Evolutionary conservation across 2,329 filamentous ascomycete genomes (phyloP).

Genomic region (Fusarium dlaminii): DNA sequence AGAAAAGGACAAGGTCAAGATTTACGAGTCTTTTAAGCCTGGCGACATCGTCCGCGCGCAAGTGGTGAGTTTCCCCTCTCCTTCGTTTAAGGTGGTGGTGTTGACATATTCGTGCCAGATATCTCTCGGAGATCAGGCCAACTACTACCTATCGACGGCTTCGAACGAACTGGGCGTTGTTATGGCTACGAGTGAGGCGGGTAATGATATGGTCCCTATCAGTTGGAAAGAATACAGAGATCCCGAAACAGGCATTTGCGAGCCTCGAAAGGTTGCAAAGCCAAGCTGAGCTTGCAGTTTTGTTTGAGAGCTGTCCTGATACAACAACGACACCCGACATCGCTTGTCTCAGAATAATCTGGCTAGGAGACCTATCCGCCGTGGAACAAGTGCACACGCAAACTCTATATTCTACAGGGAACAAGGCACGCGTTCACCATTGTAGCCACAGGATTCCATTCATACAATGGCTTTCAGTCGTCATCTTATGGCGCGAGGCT

Average conservation of each 20-base stretch:
- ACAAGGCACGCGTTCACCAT: background rate
- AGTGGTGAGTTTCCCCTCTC: slow-evolving; percentile 65
- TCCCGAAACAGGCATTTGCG: slow-evolving; percentile 77
- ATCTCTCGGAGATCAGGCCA: slow-evolving; percentile 90
- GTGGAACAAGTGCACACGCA: background rate
- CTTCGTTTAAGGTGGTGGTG: background rate
- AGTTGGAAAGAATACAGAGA: slow-evolving; percentile 97
- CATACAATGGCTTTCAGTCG: background rate
- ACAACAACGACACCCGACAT: slow-evolving; percentile 13
- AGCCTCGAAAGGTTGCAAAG: slow-evolving; percentile 92
- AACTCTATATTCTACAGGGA: background rate
- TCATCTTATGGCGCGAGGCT: slow-evolving; percentile 20
- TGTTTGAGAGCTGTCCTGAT: slow-evolving; percentile 27
- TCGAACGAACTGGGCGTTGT: slow-evolving; percentile 93
- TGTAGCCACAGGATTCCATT: slow-evolving; percentile 11
- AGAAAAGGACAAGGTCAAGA: slow-evolving; percentile 93
- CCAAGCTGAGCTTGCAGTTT: slow-evolving; percentile 70
- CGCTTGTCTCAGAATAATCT: slow-evolving; percentile 27
- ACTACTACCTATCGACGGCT: slow-evolving; percentile 94
- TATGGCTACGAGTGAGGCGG: slow-evolving; percentile 87
- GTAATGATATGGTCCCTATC: slow-evolving; percentile 90
- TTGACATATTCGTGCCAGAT: slow-evolving; percentile 61
- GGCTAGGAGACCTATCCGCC: background rate
- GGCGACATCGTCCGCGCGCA: slow-evolving; percentile 90
- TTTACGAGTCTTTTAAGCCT: slow-evolving; percentile 90